A percentile compares a stretch with the other conserved stretches of the same genome.
Evolutionary conservation across 2,329 filamentous ascomycete species (phyloP).

Genomic region (Nemania serpens): DNA sequence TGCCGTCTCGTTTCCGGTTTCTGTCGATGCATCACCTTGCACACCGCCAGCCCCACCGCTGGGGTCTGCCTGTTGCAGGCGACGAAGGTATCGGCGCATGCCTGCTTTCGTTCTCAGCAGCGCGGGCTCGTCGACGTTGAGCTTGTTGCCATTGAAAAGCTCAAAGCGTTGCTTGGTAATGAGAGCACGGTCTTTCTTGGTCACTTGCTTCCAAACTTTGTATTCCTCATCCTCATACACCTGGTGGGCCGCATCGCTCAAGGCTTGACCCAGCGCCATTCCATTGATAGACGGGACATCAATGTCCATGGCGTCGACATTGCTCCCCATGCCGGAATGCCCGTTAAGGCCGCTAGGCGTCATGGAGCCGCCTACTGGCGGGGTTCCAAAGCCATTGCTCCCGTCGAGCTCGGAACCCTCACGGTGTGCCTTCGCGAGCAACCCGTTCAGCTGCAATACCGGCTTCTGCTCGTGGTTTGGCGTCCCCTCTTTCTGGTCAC

Average conservation of each 20-base stretch:
- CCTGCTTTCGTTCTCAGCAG: slow-evolving; percentile 81
- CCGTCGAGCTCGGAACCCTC: slow-evolving; percentile 84
- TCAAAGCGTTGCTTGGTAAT: slow-evolving; percentile 84
- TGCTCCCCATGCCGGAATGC: slow-evolving; percentile 68
- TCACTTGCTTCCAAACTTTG: slow-evolving; percentile 98
- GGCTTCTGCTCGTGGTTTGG: slow-evolving; percentile 78
- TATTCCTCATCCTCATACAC: slow-evolving; percentile 90
- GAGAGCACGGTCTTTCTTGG: slow-evolving; percentile 89
- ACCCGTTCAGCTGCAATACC: slow-evolving; percentile 66
- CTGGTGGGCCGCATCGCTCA: slow-evolving; percentile 72
- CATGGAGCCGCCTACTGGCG: slow-evolving; percentile 72
- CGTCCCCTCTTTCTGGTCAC: slow-evolving; percentile 77
- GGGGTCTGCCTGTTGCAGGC: slow-evolving; percentile 71
- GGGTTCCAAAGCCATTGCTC: slow-evolving; percentile 85
- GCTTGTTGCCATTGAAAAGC: slow-evolving; percentile 81
- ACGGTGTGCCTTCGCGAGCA: slow-evolving; percentile 60
- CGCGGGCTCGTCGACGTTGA: slow-evolving; percentile 88
- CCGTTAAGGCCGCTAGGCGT: slow-evolving; percentile 78
- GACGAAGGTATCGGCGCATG: slow-evolving; percentile 86
- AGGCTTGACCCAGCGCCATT: slow-evolving; percentile 64
- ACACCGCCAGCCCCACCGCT: slow-evolving; percentile 47
- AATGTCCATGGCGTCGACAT: slow-evolving; percentile 84
- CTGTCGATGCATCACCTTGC: slow-evolving; percentile 51
- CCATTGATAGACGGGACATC: slow-evolving; percentile 75
- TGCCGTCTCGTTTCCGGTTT: slow-evolving; percentile 52